Base-by-base conservation (phyloP, 176 grass and related monocot genomes). In the Secale cereale region DNA sequence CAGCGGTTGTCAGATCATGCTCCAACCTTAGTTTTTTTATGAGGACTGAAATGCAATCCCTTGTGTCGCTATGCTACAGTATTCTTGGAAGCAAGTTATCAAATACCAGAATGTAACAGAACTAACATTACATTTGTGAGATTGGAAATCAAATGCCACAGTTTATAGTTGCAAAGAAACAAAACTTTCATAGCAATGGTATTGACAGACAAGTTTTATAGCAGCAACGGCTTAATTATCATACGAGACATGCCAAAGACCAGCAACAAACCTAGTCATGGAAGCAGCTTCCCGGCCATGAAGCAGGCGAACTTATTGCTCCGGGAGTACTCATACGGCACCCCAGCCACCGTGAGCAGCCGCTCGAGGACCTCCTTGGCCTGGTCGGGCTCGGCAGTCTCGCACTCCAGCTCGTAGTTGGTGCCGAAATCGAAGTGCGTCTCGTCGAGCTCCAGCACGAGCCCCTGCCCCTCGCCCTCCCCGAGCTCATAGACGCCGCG, bases 361-460 rank as follows among this genome's bases (percentile, higher is more conserved):
- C 56, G 45, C 79, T 97, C 94, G 3, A 97, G 81, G 62, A 94
- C 30, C 35, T 68, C 77, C 78, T 92, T 97, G 19, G 81, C 76
- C 78, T 16, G 81, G 65, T 97, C 92, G 9, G 94, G 94, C 52
- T 94, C 86, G 3, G 67, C 65, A 1, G 88, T 97, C 82, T 97
- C 94, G 52, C 94, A 97, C 83, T 97, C 94, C 35, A 97, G 65
- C 90, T 97, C 92, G 45, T 91, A 97, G 73, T 85, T 80, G 2
- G 86, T 92, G 19, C 92, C 92, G 30, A 97, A 97, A 32, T 89
- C 89, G n/a, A 91, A 94, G 36, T 59, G 87, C 26, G 88, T 94
- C 90, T 97, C 92, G 20, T 97, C 94, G 5, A 97, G 88, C 85
- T 97, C 94, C 74, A 97, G 32, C 37, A 90, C 90, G 68, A 89